Conservation (phyloP, 108 stramenopile species). For the Pseudonitzschia delicatissima region DNA sequence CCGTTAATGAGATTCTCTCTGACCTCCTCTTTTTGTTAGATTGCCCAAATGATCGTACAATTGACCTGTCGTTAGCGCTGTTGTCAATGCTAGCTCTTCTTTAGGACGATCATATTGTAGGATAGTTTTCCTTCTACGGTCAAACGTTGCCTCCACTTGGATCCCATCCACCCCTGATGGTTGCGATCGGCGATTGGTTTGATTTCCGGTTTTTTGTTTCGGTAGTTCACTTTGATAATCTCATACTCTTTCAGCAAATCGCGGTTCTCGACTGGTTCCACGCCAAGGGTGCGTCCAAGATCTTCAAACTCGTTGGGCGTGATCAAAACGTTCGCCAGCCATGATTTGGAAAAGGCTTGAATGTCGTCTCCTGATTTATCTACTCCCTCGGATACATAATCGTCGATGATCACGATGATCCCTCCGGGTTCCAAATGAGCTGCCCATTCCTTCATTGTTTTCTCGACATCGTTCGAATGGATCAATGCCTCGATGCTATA, state of each 20-base stretch:
- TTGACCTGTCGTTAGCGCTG: too few species aligned
- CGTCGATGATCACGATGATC: conserved; percentile 49
- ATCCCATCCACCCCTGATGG: conserved; percentile 60
- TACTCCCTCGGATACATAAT: conserved; percentile 33
- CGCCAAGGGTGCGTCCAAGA: conserved; percentile 16
- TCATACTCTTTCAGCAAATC: conserved; percentile 42
- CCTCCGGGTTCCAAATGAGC: conserved; percentile 36
- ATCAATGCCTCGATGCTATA: conserved; percentile 64
- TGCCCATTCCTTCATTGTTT: conserved; percentile 42
- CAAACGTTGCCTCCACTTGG: conserved; percentile 42
- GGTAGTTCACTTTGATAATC: conserved; percentile 45
- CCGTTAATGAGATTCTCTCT: too few species aligned
- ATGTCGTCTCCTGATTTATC: conserved; percentile 27
- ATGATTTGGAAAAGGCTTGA: conserved; percentile 39
- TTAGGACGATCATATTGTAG: conserved; percentile 49
- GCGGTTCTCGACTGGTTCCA: conserved; percentile 35
- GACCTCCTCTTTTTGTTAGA: too few species aligned
- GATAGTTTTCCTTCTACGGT: conserved; percentile 48
- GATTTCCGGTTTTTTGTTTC: conserved; percentile 38
- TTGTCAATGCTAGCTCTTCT: too few species aligned
- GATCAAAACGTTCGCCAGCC: conserved; percentile 48
- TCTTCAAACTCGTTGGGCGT: conserved; percentile 28
- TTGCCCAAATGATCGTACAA: too few species aligned
- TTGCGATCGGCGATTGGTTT: conserved; percentile 20
- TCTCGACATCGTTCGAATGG: conserved; percentile 36